Conservation (phyloP, 768 basidiomycete genomes). For the Lactifluus hygrophoroides region DNA sequence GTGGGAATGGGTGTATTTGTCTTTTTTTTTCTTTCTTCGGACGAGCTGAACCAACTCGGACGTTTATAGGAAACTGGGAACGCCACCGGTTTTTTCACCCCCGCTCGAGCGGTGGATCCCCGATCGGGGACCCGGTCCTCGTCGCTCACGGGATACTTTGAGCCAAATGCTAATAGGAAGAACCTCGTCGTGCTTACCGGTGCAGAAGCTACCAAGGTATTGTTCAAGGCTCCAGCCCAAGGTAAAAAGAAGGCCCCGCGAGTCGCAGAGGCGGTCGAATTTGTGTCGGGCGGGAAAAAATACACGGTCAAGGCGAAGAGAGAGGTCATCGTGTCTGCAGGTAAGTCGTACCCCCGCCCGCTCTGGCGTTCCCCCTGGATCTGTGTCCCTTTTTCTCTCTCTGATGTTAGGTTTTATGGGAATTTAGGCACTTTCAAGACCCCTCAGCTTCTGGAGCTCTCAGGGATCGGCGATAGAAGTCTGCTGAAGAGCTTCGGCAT, state of each 20-base stretch:
- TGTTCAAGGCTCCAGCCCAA: constrained; percentile 3
- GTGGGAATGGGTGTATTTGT: neutral
- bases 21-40: too few relatives aligned
- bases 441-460: constrained; percentile 25
- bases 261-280: constrained; percentile 30
- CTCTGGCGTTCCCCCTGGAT: neutral
- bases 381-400: neutral
- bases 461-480: constrained; percentile 31
- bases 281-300: constrained; percentile 23
- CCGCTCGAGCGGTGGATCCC: constrained; percentile 17
- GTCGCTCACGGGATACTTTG: constrained; percentile 17
- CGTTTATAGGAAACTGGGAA: constrained; percentile 9
- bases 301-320: constrained; percentile 31
- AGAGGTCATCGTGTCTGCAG: constrained; percentile 34
- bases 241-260: constrained; percentile 1
- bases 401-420: neutral
- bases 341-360: neutral
- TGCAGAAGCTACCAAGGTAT: constrained; percentile 13
- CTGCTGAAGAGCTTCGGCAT: constrained; percentile 30
- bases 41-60: too few relatives aligned
- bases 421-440: constrained; percentile 31
- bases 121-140: constrained; percentile 18
- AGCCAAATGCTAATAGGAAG: constrained; percentile 13
- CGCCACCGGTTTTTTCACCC: constrained; percentile 17
- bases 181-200: constrained; percentile 18